These are phyloP conservation scores for Tolypocladium nubicola DNA, from an alignment of 2,329 filamentous ascomycete species.

Conservation along the genomic window DNA sequence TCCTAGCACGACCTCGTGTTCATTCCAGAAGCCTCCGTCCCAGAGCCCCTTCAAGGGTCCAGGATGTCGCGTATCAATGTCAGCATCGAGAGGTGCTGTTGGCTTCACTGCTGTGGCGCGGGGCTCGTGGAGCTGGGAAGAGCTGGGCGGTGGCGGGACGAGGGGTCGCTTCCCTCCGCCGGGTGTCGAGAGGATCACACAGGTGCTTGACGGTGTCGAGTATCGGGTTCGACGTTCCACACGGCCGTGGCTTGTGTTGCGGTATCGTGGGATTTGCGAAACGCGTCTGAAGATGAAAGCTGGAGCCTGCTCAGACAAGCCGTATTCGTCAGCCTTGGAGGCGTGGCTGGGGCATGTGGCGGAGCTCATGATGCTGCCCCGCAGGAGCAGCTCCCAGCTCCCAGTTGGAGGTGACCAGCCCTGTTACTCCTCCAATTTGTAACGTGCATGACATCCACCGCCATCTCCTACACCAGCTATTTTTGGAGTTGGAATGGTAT, in stretches of 20 bases:
- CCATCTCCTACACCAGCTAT: neutral
- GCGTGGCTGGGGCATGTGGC: slow-evolving; percentile 15
- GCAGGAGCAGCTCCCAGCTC: neutral
- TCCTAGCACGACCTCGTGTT: slow-evolving; percentile 6
- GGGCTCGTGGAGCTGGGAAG: slow-evolving; percentile 9
- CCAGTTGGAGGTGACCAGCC: neutral
- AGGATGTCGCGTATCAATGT: slow-evolving; percentile 18
- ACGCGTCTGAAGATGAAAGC: slow-evolving; percentile 3
- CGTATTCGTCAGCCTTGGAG: slow-evolving; percentile 19
- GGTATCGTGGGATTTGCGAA: slow-evolving; percentile 10
- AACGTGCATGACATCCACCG: neutral
- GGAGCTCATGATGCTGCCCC: neutral
- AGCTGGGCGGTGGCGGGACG: neutral
- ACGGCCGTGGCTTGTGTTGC: neutral
- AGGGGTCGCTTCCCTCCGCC: neutral
- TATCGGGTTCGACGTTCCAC: neutral
- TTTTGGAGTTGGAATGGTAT: neutral
- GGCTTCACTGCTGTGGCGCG: slow-evolving; percentile 14
- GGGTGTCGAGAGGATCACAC: neutral
- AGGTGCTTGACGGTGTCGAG: neutral
- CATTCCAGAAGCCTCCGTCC: slow-evolving; percentile 12
- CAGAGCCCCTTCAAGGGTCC: slow-evolving; percentile 27
- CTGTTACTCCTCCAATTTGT: neutral
- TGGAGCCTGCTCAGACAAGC: slow-evolving; percentile 14
- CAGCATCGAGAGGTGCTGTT: slow-evolving; percentile 21